Base-by-base conservation (phyloP, 306 rosid species). In the Fagus crenata region DNA sequence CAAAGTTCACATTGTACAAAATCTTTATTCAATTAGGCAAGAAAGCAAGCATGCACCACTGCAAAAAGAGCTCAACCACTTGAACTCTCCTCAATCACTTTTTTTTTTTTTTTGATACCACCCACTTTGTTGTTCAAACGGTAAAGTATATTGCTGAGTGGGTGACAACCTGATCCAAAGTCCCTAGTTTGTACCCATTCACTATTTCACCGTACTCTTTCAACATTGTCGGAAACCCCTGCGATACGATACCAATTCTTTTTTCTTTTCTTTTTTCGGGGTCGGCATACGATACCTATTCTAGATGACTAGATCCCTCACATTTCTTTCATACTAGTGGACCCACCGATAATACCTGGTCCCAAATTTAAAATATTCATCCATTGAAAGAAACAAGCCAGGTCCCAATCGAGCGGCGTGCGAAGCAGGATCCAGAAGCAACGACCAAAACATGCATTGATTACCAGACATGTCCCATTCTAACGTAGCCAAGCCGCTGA, bases 401-500 rank as follows among this genome's bases (percentile, higher is more conserved):
- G 60, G n/a, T 17, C 2, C 22, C 31, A 11, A 53, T 22, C 4
- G 68, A 4, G 31, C 79, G 40, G 72, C 40, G 58, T 18, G 55
- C 4, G 7, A 14, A 32, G 31, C 1, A 0, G 33, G 33, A 53
- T 67, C 67, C 74, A 40, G 67, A 76, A 76, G 74, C 53, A 61
- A 60, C 67, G 80, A 67, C 54, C 73, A 37, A 17, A 32, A 28
- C 64, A 7, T 6, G 32, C 32, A 42, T 43, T 3, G 14, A 28
- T 39, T 35, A 41, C 28, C 13, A 2, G 11, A 13, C 49, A 37
- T 12, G 55, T 49, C 7, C 39, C 33, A 60, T 6, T 75, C 61
- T 35, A 49, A 53, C 59, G 64, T 46, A 46, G 69, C 32, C 70
- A 37, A 72, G 73, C 77, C 77, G 77, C 61, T 67, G 73, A 51